phyloP scores from a whole-genome alignment of 192 early-diverging fungal genomes.

The Glomus cerebriforme region DNA sequence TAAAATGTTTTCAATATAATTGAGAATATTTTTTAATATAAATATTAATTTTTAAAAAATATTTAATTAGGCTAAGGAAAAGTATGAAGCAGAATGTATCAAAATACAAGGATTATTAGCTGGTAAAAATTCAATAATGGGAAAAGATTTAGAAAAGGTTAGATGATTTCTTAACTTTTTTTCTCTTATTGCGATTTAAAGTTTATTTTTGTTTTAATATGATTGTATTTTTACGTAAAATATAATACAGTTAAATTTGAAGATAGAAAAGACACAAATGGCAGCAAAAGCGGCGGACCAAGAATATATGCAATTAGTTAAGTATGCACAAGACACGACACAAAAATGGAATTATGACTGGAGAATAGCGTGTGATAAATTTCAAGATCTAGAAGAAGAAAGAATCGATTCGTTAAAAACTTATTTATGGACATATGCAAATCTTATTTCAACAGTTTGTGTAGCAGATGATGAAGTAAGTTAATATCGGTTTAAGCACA shows the following conservation, averaged over 20 bases:
- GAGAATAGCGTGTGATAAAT: conserved; percentile 58
- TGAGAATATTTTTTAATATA: not conserved
- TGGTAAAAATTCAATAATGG: conserved; percentile 38
- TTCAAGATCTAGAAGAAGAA: conserved; percentile 72
- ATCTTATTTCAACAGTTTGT: conserved; percentile 69
- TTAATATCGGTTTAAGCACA: not conserved
- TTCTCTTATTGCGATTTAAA: not conserved
- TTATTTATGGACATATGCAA: conserved; percentile 70
- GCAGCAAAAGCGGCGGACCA: conserved; percentile 43
- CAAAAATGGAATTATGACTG: conserved; percentile 56
- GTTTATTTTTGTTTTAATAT: not conserved
- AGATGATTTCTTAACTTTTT: not conserved
- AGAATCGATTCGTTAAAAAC: conserved; percentile 69
- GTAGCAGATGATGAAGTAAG: conserved; percentile 71
- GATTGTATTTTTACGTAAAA: not conserved
- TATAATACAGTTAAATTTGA: conserved; percentile 28
- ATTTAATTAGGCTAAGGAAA: conserved; percentile 45
- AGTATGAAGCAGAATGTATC: conserved; percentile 47
- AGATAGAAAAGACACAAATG: conserved; percentile 48
- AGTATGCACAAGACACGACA: conserved; percentile 47
- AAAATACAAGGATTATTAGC: conserved; percentile 39
- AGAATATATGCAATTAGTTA: conserved; percentile 57
- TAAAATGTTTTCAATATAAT: not conserved
- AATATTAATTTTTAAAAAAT: not conserved
- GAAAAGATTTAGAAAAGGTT: conserved; percentile 48